Percentiles rank a stretch among this genome's conserved stretches.
Evolutionary conservation across 129 eudicot genomes (phyloP).

Genomic region (Apium graveolens): DNA sequence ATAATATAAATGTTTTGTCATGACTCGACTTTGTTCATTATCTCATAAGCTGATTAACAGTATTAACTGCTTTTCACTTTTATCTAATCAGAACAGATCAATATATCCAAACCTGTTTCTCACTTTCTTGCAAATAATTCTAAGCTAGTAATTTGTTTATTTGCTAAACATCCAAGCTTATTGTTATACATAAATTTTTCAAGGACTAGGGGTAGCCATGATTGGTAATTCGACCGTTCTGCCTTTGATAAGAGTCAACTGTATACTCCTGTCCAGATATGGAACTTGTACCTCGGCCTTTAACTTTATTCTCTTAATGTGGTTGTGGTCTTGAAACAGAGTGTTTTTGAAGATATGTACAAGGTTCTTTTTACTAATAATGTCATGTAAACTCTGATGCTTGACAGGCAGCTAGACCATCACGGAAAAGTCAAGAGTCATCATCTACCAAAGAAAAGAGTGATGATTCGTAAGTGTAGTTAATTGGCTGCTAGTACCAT

Average conservation of each 20-base stretch:
- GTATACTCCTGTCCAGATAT: not conserved
- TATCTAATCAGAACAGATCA: not conserved
- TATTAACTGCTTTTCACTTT: not conserved
- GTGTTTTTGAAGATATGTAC: not conserved
- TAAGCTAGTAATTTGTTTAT: no score
- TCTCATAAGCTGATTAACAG: not conserved
- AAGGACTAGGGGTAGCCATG: not conserved
- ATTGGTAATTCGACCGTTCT: not conserved
- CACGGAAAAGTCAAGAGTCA: conserved; percentile 38
- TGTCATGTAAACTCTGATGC: not conserved
- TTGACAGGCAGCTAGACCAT: conserved; percentile 39
- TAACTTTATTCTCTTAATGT: not conserved
- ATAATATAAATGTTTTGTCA: not conserved
- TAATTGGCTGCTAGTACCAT: not conserved
- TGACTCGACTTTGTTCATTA: not conserved
- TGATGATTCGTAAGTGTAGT: conserved; percentile 51
- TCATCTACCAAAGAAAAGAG: conserved; percentile 35
- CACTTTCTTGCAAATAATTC: not conserved
- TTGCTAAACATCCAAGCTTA: no score
- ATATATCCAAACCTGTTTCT: not conserved
- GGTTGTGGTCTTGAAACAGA: not conserved
- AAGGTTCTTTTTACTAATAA: not conserved
- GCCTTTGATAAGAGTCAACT: not conserved
- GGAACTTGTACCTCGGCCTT: not conserved
- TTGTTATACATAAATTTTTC: not conserved